Evolutionary conservation across 306 rosid genomes (phyloP).

Genomic region (Begonia peltatifolia): DNA sequence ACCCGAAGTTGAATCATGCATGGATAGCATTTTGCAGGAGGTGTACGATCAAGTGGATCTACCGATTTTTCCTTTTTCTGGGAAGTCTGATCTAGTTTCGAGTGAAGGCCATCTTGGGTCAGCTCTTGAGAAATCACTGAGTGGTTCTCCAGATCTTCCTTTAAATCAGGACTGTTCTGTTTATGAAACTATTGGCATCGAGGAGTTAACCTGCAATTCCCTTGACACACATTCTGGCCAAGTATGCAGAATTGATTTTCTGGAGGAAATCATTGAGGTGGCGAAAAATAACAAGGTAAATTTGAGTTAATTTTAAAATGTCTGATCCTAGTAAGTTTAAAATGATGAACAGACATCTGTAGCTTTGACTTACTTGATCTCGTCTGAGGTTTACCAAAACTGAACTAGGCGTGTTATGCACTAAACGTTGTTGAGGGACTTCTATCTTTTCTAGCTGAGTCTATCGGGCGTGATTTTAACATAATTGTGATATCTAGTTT

Average conservation of each 20-base stretch:
- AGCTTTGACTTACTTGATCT: neutral
- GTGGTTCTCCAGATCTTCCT: slow-evolving; percentile 11
- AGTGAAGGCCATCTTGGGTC: slow-evolving; percentile 11
- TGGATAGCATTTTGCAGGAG: slow-evolving; percentile 9
- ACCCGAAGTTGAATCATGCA: slow-evolving; percentile 9
- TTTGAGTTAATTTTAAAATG: neutral
- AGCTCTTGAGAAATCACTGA: slow-evolving; percentile 11
- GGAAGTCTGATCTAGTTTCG: slow-evolving; percentile 11
- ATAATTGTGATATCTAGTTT: neutral
- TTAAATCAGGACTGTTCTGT: slow-evolving; percentile 12
- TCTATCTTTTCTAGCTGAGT: neutral
- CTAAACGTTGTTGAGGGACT: neutral
- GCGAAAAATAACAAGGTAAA: slow-evolving; percentile 71
- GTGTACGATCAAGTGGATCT: slow-evolving; percentile 15
- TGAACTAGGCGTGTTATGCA: neutral
- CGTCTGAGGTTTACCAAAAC: too few species aligned
- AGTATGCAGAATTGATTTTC: slow-evolving; percentile 36
- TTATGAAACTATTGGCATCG: slow-evolving; percentile 10
- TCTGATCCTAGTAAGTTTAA: slow-evolving; percentile 1
- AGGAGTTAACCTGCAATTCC: slow-evolving; percentile 15
- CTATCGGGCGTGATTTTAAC: neutral
- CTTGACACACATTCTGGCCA: slow-evolving; percentile 21
- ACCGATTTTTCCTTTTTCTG: slow-evolving; percentile 7
- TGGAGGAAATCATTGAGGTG: slow-evolving; percentile 61
- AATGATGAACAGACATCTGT: neutral